Base-by-base conservation (phyloP, 2,329 filamentous ascomycete genomes). In the Exophiala sp. region DNA sequence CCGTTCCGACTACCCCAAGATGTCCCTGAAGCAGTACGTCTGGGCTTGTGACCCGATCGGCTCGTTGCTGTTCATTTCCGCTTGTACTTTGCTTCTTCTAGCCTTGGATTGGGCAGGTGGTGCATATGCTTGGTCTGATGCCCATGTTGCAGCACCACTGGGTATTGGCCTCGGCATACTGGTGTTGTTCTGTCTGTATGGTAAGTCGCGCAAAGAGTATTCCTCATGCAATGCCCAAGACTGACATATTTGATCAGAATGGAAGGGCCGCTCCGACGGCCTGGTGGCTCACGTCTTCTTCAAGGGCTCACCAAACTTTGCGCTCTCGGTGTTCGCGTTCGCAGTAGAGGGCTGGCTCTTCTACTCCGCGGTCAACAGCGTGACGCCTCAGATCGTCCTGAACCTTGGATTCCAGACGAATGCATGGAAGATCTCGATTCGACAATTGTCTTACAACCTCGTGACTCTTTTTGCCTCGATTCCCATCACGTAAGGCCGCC, bases 331-430 rank as follows among this genome's bases (percentile, higher is more conserved):
- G 8, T 80, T 81, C 62, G 79, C 79, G 3, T 82, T 82, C 56
- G 75, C 76, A 2, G 76, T 82, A 33, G 79, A 83, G 65, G 79
- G 79, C 11, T 83, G 79, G 79, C 79, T 82, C 50, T 82, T 80
- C 63, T 80, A 79, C 65, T 75, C 72, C 50, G 78, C 77, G 1
- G 75, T 80, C 50, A 79, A 79, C 64, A 72, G 72, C 18, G 66
- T 78, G 40, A 75, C 76, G 1, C 76, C 77, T 1, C 72, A 78
- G 52, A 73, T 80, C 41, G 67, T 75, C 2, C 70, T 79, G 2
- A 69, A 78, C 52, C 68, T 80, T 5, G 77, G 76, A 5, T 80
- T 77, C 52, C 71, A 76, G 57, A 67, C 68, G 6, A 66, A 72
- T 45, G 60, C 75, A 0, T 80, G 75, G 75, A 59, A 54, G 5